Conservation (phyloP, 2,329 filamentous ascomycete genomes). For the Claviceps fusiformis region DNA sequence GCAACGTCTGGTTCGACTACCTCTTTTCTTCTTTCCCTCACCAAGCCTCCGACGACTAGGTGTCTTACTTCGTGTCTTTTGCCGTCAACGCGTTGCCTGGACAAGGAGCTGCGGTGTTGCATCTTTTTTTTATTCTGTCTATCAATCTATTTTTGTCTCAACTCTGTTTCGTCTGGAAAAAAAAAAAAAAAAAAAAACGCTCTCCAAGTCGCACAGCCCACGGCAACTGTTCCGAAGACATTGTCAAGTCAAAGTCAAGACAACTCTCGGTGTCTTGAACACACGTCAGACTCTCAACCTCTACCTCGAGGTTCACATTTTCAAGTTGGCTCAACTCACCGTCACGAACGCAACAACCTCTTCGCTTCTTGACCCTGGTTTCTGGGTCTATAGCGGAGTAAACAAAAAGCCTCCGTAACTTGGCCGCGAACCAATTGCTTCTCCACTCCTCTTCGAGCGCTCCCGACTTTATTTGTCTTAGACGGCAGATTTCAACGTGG, state of each 20-base stretch:
- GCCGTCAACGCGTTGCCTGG: no score
- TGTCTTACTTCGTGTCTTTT: no score
- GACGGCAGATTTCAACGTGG: neutral
- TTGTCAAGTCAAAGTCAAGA: neutral
- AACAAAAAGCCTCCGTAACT: slow-evolving; percentile 98
- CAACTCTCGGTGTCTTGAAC: neutral
- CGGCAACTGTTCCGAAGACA: neutral
- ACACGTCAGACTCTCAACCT: neutral
- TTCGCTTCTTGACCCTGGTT: slow-evolving; percentile 82
- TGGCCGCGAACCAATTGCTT: neutral
- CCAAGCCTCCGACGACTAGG: no score
- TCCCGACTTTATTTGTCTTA: neutral
- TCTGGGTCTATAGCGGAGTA: slow-evolving; percentile 92
- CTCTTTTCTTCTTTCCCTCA: neutral
- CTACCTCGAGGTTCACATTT: slow-evolving; percentile 32
- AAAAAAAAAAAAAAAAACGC: no score
- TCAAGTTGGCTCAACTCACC: slow-evolving; percentile 89
- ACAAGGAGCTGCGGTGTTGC: neutral
- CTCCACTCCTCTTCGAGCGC: neutral
- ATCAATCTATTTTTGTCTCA: neutral
- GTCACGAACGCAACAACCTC: slow-evolving; percentile 57
- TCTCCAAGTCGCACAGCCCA: neutral
- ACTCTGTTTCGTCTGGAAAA: neutral
- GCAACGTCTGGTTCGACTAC: neutral
- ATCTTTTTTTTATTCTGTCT: neutral